These are phyloP conservation scores for Neurospora hispaniola DNA, from an alignment of 495 filamentous ascomycete species.

Conservation along the genomic window DNA sequence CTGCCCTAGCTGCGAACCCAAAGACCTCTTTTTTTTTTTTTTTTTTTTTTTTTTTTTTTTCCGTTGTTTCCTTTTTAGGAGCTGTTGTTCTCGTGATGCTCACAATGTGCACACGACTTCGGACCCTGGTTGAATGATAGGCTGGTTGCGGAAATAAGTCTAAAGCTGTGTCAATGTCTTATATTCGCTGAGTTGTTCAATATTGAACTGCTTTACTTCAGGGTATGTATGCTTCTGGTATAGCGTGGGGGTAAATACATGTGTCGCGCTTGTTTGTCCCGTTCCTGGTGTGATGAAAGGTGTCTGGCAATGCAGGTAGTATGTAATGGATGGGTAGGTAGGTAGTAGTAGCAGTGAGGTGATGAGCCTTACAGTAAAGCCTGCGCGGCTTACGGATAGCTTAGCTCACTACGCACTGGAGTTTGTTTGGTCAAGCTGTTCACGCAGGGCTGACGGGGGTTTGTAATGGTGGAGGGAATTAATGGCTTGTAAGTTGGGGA, in stretches of 20 bases:
- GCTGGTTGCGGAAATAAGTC: too few species aligned
- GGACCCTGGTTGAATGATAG: too few species aligned
- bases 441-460: neutral
- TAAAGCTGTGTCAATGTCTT: too few species aligned
- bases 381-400: neutral
- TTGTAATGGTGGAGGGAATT: neutral
- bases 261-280: neutral
- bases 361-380: neutral
- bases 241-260: neutral
- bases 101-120: too few species aligned
- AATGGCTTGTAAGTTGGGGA: neutral
- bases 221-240: neutral
- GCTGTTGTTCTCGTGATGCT: too few species aligned
- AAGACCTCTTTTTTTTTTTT: too few species aligned
- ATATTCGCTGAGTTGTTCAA: neutral
- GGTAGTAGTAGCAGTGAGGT: neutral
- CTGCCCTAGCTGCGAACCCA: too few species aligned
- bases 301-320: neutral
- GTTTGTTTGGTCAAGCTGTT: neutral
- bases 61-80: too few species aligned
- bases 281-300: neutral
- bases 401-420: too few species aligned
- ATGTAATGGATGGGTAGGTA: too few species aligned
- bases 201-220: neutral
- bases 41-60: too few species aligned